Evolutionary conservation across 805 yeast species (phyloP).

Genomic region (Kodamaea leandrae): DNA sequence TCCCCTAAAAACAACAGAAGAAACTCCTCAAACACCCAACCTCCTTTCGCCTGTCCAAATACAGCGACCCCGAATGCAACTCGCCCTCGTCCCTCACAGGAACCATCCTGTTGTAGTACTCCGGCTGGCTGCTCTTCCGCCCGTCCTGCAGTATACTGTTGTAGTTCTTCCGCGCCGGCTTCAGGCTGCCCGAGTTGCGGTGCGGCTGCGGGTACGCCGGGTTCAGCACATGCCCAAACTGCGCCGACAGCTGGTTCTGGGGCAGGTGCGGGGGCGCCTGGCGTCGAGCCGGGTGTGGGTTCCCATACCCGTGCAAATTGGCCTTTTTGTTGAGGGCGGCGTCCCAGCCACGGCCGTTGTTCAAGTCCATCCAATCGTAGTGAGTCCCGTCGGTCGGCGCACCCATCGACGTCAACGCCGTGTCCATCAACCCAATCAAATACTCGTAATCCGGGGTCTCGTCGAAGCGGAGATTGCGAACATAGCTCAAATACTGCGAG

Average conservation of each 20-base stretch:
- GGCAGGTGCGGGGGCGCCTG: conserved; percentile 27
- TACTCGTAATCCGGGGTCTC: conserved; percentile 94
- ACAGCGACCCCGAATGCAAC: conserved; percentile 39
- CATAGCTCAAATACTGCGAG: conserved; percentile 86
- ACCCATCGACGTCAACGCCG: conserved; percentile 71
- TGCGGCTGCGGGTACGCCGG: conserved; percentile 5
- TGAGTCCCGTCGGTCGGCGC: conserved; percentile 66
- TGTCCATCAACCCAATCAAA: conserved; percentile 71
- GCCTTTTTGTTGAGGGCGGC: conserved; percentile 85
- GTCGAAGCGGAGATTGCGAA: conserved; percentile 85
- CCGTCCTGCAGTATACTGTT: conserved; percentile 21
- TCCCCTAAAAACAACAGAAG: too few species aligned
- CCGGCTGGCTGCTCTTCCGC: conserved; percentile 12
- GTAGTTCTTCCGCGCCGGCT: conserved; percentile 14
- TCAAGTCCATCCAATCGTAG: conserved; percentile 97
- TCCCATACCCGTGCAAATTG: conserved; percentile 93
- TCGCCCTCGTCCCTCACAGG: conserved; percentile 37
- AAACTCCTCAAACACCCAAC: not conserved
- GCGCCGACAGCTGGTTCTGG: conserved; percentile 20
- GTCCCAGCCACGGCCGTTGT: conserved; percentile 97
- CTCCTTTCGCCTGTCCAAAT: conserved; percentile 15
- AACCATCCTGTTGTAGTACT: conserved; percentile 30
- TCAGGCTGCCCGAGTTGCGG: conserved; percentile 2
- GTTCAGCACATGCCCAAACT: conserved; percentile 10
- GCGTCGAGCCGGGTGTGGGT: conserved; percentile 70